Evolutionary conservation across 1,284 basidiomycete genomes (phyloP).

Genomic region (Mycena sp.): DNA sequence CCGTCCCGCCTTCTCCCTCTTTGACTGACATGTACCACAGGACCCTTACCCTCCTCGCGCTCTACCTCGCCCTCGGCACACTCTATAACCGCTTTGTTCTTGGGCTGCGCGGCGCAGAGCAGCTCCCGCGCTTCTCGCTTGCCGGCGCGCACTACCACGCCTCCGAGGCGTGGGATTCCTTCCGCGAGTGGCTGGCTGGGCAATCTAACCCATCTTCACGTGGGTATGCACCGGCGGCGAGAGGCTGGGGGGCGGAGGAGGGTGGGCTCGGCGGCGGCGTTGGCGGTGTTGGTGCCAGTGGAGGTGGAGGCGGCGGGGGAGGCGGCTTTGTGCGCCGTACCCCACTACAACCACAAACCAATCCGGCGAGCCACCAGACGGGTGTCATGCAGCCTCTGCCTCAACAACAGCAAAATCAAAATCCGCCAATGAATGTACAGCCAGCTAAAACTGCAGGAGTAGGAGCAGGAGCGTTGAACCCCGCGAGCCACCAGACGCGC

Average conservation of each 20-base stretch:
- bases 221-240: no score
- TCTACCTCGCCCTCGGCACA: conserved; percentile 68
- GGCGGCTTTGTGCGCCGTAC: no score
- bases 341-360: conserved; percentile 22
- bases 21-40: conserved; percentile 44
- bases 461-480: conserved; percentile 42
- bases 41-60: conserved; percentile 59
- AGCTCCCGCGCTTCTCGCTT: conserved; percentile 72
- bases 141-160: conserved; percentile 57
- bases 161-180: conserved; percentile 51
- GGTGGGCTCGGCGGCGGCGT: conserved; percentile 9
- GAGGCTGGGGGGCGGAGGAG: no score
- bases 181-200: conserved; percentile 44
- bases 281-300: conserved; percentile 22
- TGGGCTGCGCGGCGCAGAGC: conserved; percentile 66
- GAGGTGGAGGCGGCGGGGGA: no score
- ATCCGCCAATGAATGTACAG: no score
- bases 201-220: no score
- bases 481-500: conserved; percentile 54
- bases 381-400: conserved; percentile 36
- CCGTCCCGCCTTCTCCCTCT: conserved; percentile 12
- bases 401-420: no score
- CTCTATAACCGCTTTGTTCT: conserved; percentile 78
- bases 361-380: conserved; percentile 54
- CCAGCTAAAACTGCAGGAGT: no score